Base-by-base conservation (phyloP, 2,329 filamentous ascomycete genomes). In the Talaromyces sp. region DNA sequence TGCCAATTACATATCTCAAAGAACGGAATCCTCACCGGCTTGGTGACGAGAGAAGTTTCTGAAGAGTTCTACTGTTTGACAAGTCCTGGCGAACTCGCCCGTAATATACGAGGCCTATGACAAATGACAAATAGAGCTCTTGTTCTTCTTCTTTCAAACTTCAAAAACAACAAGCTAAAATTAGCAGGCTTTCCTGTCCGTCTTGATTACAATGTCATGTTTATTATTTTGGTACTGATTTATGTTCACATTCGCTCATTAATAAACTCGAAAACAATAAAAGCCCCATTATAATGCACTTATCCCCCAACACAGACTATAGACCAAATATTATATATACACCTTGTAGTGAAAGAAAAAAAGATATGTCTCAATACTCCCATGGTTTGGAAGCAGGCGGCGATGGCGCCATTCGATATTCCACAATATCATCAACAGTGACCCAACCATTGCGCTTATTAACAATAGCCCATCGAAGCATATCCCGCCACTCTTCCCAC, bases 401-500 rank as follows among this genome's bases (percentile, higher is more conserved):
- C 19, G 55, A 47, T 49, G 61, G 63, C 30, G 57, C 49, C 63
- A 65, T 65, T 49, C 33, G 58, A 47, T 56, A 63, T 8, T 65
- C 62, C 61, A 61, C 47, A 32, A 65, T 54, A 63, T 63, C 63
- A 55, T 65, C 61, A 39, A 65, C 10, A 15, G 63, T 59, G 11
- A 65, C 55, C 63, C 63, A 65, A 36, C 55, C 39, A 55, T n/a
- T n/a, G 28, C 58, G 57, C 47, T 61, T 65, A 33, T 44, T 63
- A 11, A 65, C 32, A 19, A 65, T 59, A 3, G 63, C 58, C 52
- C 54, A 55, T n/a, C 58, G 53, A 51, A 65, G 19, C 36, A 61
- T 56, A 53, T 65, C 63, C 55, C 65, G 59, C 69, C 69, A 71
- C 30, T 69, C 67, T 15, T 63, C 62, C 67, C 68, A 71, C 69